These are phyloP conservation scores for Podospora appendiculata DNA, from an alignment of 495 filamentous ascomycete species.

Conservation along the genomic window DNA sequence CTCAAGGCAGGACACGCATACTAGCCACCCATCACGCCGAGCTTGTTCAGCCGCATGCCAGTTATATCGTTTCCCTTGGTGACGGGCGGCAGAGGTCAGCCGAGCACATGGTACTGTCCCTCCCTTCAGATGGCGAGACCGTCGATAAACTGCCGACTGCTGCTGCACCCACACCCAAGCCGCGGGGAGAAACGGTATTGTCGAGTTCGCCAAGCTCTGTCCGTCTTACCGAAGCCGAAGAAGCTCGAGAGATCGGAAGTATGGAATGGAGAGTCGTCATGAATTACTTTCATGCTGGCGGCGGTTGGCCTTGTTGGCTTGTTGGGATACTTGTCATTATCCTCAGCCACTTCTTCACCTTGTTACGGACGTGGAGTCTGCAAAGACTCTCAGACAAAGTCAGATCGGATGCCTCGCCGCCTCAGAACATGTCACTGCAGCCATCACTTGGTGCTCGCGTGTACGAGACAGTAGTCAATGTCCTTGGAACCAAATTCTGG, in stretches of 20 bases:
- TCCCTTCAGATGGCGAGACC: too few relatives aligned
- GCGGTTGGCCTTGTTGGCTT: conserved; percentile 47
- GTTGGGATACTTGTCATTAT: conserved; percentile 37
- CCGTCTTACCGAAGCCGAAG: neutral
- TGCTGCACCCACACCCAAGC: too few relatives aligned
- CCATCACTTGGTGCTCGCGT: neutral
- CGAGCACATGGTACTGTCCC: conserved; percentile 42
- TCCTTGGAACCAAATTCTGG: conserved; percentile 6
- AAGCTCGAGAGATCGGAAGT: conserved; percentile 29
- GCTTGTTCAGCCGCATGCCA: conserved; percentile 49
- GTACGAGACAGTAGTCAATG: conserved; percentile 8
- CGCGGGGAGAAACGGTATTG: too few relatives aligned
- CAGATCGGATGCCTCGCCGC: too few relatives aligned
- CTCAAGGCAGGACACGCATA: conserved; percentile 39
- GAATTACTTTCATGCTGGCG: conserved; percentile 50
- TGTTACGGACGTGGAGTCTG: conserved; percentile 20
- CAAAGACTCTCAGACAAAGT: too few relatives aligned
- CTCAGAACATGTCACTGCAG: too few relatives aligned
- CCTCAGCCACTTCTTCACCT: conserved; percentile 33
- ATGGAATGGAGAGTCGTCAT: conserved; percentile 50
- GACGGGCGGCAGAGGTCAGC: conserved; percentile 49
- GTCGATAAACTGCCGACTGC: too few relatives aligned
- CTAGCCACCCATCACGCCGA: conserved; percentile 47
- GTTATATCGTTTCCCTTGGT: conserved; percentile 53
- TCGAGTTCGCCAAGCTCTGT: too few relatives aligned